Conservation (phyloP, 2,329 filamentous ascomycete species). For the Talaromyces funiculosus region DNA sequence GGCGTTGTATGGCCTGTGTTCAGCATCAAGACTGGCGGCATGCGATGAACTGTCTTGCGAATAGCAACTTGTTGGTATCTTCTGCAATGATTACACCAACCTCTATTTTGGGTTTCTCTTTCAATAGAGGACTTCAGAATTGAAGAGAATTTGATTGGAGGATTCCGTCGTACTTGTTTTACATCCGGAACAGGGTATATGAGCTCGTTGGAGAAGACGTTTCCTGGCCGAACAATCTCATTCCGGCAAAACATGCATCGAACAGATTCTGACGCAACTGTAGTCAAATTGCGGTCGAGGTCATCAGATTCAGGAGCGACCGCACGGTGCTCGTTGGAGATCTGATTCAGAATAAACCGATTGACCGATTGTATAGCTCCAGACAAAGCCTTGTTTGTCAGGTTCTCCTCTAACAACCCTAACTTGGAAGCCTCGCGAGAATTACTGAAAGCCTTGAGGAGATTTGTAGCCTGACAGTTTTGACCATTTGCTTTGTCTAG, state of each 20-base stretch:
- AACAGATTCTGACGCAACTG: constrained; percentile 51
- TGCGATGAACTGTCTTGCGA: constrained; percentile 72
- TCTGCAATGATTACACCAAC: constrained; percentile 89
- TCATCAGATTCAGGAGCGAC: constrained; percentile 57
- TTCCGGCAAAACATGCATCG: constrained; percentile 81
- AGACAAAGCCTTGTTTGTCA: constrained; percentile 66
- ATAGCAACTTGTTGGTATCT: constrained; percentile 84
- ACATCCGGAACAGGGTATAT: constrained; percentile 62
- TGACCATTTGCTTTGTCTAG: constrained; percentile 89
- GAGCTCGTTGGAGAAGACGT: constrained; percentile 78
- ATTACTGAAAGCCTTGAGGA: constrained; percentile 81
- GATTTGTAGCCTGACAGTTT: constrained; percentile 93
- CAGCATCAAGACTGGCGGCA: constrained; percentile 81
- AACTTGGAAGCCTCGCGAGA: constrained; percentile 72
- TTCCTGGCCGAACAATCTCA: constrained; percentile 74
- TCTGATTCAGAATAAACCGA: constrained; percentile 76
- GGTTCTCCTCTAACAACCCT: constrained; percentile 78
- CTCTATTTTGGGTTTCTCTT: constrained; percentile 77
- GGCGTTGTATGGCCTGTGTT: constrained; percentile 70
- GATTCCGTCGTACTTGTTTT: constrained; percentile 47
- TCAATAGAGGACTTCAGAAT: constrained; percentile 91
- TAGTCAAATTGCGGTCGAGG: constrained; percentile 62
- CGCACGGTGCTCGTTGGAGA: constrained; percentile 68
- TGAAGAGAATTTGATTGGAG: constrained; percentile 66
- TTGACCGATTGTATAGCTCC: constrained; percentile 81